Evolutionary conservation across 2,329 filamentous ascomycete species (phyloP).

Genomic region (Cercospora berteroae): DNA sequence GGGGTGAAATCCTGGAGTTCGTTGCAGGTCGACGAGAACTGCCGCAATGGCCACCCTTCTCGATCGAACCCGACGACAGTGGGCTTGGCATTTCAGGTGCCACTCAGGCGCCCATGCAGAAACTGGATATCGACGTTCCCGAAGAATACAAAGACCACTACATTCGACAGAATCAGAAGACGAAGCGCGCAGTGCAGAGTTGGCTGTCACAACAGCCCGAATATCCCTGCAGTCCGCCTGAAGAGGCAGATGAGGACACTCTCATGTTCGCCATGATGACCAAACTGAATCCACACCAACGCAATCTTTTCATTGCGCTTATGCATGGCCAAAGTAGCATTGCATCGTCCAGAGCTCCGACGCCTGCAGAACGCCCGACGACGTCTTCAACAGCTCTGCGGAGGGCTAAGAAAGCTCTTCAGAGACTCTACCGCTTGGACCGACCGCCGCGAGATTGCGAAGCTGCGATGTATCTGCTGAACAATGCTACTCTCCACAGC

Average conservation of each 20-base stretch:
- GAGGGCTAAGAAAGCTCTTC: slow-evolving; percentile 73
- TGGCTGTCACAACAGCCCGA: slow-evolving; percentile 84
- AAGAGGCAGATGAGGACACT: slow-evolving; percentile 92
- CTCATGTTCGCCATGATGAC: slow-evolving; percentile 91
- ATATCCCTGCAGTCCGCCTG: slow-evolving; percentile 69
- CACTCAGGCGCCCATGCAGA: slow-evolving; percentile 61
- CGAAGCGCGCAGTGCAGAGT: slow-evolving; percentile 82
- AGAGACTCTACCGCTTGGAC: slow-evolving; percentile 76
- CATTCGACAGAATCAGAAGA: slow-evolving; percentile 86
- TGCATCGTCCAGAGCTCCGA: slow-evolving; percentile 61
- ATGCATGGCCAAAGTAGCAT: slow-evolving; percentile 59
- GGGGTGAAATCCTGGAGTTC: slow-evolving; percentile 92
- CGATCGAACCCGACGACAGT: slow-evolving; percentile 57
- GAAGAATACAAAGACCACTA: slow-evolving; percentile 93
- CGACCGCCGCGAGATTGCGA: slow-evolving; percentile 79
- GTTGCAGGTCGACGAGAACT: slow-evolving; percentile 85
- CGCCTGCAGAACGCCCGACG: slow-evolving; percentile 49
- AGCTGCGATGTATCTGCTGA: slow-evolving; percentile 79
- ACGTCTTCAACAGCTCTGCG: slow-evolving; percentile 64
- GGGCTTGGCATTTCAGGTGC: slow-evolving; percentile 57
- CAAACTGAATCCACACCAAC: slow-evolving; percentile 71
- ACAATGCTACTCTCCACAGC: slow-evolving; percentile 77
- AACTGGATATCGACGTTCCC: slow-evolving; percentile 89
- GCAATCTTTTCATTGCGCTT: slow-evolving; percentile 78
- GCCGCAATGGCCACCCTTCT: slow-evolving; percentile 85